phyloP scores from a whole-genome alignment of 2,329 filamentous ascomycete genomes.

The Aspergillus pseudonomiae region DNA sequence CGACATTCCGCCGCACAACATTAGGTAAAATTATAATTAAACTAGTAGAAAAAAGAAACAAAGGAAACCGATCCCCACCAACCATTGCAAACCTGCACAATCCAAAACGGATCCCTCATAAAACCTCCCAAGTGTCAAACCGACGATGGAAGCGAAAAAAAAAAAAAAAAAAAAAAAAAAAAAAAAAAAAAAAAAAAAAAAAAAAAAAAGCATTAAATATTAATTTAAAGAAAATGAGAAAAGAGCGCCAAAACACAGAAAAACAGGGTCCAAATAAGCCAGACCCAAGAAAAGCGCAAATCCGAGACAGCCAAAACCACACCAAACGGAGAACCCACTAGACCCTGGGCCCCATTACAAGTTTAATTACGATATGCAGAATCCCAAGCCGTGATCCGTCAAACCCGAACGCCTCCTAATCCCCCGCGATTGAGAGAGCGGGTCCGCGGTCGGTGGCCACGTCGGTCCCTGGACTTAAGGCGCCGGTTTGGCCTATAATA shows the following conservation, averaged over 20 bases:
- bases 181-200: too few relatives aligned
- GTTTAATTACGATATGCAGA: slow-evolving; percentile 12
- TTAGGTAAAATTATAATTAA: neutral
- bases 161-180: too few relatives aligned
- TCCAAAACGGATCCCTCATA: neutral
- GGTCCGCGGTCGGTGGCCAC: too few relatives aligned
- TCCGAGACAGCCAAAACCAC: slow-evolving; percentile 1
- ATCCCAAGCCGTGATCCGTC: neutral
- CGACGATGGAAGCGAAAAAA: neutral
- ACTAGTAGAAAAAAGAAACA: neutral
- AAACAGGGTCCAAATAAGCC: neutral
- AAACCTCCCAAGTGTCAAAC: neutral
- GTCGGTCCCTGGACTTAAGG: neutral
- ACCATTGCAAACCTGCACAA: neutral
- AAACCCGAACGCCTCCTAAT: neutral
- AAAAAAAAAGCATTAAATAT: too few relatives aligned
- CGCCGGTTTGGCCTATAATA: neutral
- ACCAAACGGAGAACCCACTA: neutral
- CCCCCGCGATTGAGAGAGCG: slow-evolving; percentile 7
- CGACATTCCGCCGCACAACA: neutral
- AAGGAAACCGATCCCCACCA: neutral
- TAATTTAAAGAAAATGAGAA: neutral
- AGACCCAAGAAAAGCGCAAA: neutral
- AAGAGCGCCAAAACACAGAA: neutral
- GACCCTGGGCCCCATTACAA: slow-evolving; percentile 7